These are phyloP conservation scores for Calonectria leucothoes DNA, from an alignment of 2,329 filamentous ascomycete genomes.

Conservation along the genomic window DNA sequence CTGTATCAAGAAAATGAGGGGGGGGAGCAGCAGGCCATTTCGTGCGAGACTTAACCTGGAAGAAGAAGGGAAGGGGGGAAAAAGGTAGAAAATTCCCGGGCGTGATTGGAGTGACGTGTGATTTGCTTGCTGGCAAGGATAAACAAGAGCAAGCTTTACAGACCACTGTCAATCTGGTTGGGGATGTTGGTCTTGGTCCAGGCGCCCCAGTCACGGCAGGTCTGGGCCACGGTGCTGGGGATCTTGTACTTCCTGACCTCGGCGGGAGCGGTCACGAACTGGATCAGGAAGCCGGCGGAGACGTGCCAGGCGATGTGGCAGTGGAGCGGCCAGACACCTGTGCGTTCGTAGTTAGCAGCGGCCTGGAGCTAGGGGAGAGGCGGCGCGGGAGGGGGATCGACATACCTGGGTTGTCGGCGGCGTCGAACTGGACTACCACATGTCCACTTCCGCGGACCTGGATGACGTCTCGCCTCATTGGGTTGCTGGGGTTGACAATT, in stretches of 20 bases:
- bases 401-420: slow-evolving; percentile 56
- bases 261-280: slow-evolving; percentile 60
- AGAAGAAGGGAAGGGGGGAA: not conserved
- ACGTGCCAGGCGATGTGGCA: slow-evolving; percentile 70
- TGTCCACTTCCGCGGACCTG: slow-evolving; percentile 57
- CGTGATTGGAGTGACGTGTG: not conserved
- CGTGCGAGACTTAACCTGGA: slow-evolving; percentile 11
- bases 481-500: slow-evolving; percentile 57
- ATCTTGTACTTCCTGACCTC: slow-evolving; percentile 54
- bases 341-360: slow-evolving; percentile 15
- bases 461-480: slow-evolving; percentile 64
- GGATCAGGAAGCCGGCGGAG: slow-evolving; percentile 62
- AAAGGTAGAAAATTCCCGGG: not conserved
- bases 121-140: not conserved
- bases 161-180: slow-evolving; percentile 66
- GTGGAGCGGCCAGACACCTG: slow-evolving; percentile 64
- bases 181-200: slow-evolving; percentile 61
- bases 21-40: not conserved
- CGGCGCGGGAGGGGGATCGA: not conserved
- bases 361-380: slow-evolving; percentile 1
- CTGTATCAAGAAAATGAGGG: not conserved
- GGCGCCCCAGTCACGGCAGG: slow-evolving; percentile 63
- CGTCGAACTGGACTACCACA: slow-evolving; percentile 64
- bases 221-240: slow-evolving; percentile 61
- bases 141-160: slow-evolving; percentile 44